Base-by-base conservation (phyloP, 2,329 filamentous ascomycete genomes). In the Chrysoporthe austroafricana region DNA sequence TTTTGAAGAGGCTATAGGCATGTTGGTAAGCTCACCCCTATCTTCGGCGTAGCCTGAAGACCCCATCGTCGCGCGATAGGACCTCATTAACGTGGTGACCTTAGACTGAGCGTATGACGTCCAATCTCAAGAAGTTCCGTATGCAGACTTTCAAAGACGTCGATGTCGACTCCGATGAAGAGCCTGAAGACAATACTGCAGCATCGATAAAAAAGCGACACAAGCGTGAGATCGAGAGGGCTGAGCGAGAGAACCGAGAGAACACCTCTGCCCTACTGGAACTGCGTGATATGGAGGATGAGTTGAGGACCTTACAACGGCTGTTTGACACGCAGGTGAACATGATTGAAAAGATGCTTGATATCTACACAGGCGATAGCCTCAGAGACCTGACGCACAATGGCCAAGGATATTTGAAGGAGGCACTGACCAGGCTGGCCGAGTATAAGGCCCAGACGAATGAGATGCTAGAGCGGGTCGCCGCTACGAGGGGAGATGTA, bases 1-100 rank as follows among this genome's bases (percentile, higher is more conserved):
- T 0, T 90, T 90, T 59, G 87, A 90, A 71, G 88, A 90, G 69
- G 88, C 87, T 5, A 87, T 90, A 43, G 88, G 87, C 14, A 85
- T 89, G 32, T 73, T 90, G 70, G 87, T 89, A 74, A 58, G 79
- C 67, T 13, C 0, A 9, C 7, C 11, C 8, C 2, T 11, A 2
- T 26, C 26, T 48, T 13, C 32, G 9, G 43, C 70, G 18, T 69
- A 16, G 14, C 3, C 44, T 48, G n/a, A 5, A 16, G 4, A 21
- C 21, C 13, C 3, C 26, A 16, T 43, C 21, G 39, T 73, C 72
- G 66, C 71, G 21, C 50, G 1, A 0, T 5, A 32, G 26, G 21
- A 52, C 4, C 2, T 39, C 57, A 60, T 44, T 60, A n/a, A 44
- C 39, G 48, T 11, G 14, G 58, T 13, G 42, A 61, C 4, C 1